Evolutionary conservation across 164 flowering plant genomes (phyloP).

Genomic region (Umbilicus rupestris): DNA sequence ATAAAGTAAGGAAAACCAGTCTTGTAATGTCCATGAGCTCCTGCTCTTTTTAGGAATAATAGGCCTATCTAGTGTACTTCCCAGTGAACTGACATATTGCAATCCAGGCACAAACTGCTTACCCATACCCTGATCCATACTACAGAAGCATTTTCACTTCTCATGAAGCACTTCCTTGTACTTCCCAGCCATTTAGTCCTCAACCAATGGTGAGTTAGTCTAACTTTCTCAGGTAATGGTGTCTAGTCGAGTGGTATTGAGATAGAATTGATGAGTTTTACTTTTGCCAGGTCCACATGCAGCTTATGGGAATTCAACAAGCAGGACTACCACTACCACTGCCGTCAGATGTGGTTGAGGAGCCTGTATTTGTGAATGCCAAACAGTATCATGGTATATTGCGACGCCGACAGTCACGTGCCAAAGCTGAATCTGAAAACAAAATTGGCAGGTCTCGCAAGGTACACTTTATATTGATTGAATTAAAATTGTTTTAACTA

Average conservation of each 20-base stretch:
- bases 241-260: too few species aligned
- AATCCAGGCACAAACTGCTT: neutral
- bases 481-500: neutral
- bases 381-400: conserved; percentile 40
- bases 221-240: neutral
- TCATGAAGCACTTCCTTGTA: neutral
- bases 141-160: conserved; percentile 1
- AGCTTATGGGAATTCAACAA: conserved; percentile 22
- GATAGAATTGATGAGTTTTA: neutral
- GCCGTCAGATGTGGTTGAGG: conserved; percentile 14
- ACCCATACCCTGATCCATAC: conserved; percentile 2
- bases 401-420: conserved; percentile 40
- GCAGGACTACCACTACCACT: conserved; percentile 31
- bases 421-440: conserved; percentile 43
- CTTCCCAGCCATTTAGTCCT: neutral
- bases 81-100: too few species aligned
- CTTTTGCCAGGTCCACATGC: conserved; percentile 23
- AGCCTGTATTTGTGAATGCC: conserved; percentile 35
- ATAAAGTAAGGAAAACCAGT: too few species aligned
- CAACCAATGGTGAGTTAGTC: neutral
- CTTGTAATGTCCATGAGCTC: too few species aligned
- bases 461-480: conserved; percentile 13
- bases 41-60: too few species aligned
- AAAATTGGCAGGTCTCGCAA: conserved; percentile 28
- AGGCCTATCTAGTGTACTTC: too few species aligned